phyloP scores from a whole-genome alignment of 768 basidiomycete species.

The Gloeopeniophorella convolvens region DNA sequence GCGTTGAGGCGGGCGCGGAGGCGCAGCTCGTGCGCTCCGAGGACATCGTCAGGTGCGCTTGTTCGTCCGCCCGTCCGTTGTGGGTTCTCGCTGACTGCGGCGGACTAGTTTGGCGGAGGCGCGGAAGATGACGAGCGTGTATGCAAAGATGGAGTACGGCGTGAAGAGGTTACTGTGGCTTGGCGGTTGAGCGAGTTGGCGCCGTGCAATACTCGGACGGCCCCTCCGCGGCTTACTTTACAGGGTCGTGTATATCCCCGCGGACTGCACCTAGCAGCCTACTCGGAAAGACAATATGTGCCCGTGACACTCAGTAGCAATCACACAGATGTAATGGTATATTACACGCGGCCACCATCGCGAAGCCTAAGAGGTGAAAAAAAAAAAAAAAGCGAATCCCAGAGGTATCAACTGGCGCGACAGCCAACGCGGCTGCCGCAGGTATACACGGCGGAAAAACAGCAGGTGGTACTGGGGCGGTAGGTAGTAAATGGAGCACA shows the following conservation, averaged over 20 bases:
- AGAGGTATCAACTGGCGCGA: not conserved
- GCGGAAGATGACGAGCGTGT: slow-evolving; percentile 75
- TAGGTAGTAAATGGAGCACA: slow-evolving; percentile 12
- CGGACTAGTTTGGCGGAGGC: slow-evolving; percentile 68
- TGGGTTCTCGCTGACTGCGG: slow-evolving; percentile 7
- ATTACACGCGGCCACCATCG: slow-evolving; percentile 1
- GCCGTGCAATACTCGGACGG: too few species aligned
- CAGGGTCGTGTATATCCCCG: too few species aligned
- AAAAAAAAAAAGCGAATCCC: too few species aligned
- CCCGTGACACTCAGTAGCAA: not conserved
- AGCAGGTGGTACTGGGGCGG: too few species aligned
- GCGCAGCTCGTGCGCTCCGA: slow-evolving; percentile 48
- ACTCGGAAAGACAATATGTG: too few species aligned
- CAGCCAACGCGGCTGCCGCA: not conserved
- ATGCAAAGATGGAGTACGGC: slow-evolving; percentile 91
- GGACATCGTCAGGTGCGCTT: slow-evolving; percentile 73
- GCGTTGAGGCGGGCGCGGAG: slow-evolving; percentile 16
- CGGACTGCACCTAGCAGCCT: too few species aligned
- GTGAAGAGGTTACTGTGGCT: slow-evolving; percentile 88
- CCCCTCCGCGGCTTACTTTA: too few species aligned
- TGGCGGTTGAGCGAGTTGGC: slow-evolving; percentile 44
- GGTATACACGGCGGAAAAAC: not conserved
- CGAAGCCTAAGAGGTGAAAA: too few species aligned
- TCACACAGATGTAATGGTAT: slow-evolving; percentile 1
- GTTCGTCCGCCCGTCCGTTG: not conserved